Base-by-base conservation (phyloP, 805 yeast genomes). In the Kluyveromyces aestuarii region DNA sequence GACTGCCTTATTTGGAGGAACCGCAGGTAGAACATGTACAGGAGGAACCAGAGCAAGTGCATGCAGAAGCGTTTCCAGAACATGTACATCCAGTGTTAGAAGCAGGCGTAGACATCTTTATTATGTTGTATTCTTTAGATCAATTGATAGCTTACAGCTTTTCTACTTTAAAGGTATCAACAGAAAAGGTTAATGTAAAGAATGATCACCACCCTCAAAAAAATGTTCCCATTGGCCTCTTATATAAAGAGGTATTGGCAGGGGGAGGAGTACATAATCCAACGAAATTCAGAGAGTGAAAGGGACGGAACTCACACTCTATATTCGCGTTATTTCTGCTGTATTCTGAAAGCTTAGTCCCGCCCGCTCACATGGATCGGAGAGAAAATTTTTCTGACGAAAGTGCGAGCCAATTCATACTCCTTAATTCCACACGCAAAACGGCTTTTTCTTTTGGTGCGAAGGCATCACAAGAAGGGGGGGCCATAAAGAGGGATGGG, bases 1-100 rank as follows among this genome's bases (percentile, higher is more conserved):
- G 4, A 37, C 25, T 7, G 8, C 18, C 37, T 41, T 41, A 41
- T 41, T 41, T 41, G 49, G 52, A 46, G 35, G 52, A 48, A 33
- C 50, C 45, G 47, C 56, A 48, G 46, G 27, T 47, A 41, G 52
- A 42, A 41, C 54, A 49, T 16, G 48, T 35, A 27, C 54, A 51
- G 27, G 56, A 40, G 27, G 50, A 27, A 21, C 53, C 41, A 27
- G 52, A 44, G 35, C 52, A 49, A n/a, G 41, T 37, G 38, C 54
- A 51, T 44, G 51, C 45, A 36, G 54, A 50, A 27, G 51, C 52
- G 25, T 10, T 14, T 36, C 52, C 48, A 40, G 38, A 11, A 27
- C 48, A 45, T 17, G 43, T 10, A 17, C 48, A 38, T 21, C 43
- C 43, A 17, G 43, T 16, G 37, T 3, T 11, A 13, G 37, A 27